phyloP scores from a whole-genome alignment of 2,329 filamentous ascomycete species.

The Elsinoe arachidis region DNA sequence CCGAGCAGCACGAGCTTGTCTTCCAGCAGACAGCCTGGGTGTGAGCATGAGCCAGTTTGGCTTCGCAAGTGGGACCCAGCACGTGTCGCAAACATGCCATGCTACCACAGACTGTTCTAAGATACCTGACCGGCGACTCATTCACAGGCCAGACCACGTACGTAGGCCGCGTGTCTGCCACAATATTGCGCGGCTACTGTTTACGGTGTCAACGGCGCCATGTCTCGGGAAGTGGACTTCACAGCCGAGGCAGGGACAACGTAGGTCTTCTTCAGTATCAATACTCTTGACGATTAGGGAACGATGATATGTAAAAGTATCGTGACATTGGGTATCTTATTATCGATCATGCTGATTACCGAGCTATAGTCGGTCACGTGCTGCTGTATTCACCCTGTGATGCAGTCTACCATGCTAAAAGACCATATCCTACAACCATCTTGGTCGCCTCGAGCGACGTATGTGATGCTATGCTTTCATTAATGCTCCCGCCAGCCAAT shows the following conservation, averaged over 20 bases:
- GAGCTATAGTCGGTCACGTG: not conserved
- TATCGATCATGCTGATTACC: not conserved
- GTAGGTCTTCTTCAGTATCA: not conserved
- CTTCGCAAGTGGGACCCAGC: not conserved
- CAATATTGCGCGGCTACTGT: not conserved
- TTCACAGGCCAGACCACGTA: not conserved
- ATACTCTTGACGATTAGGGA: not conserved
- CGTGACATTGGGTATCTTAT: not conserved
- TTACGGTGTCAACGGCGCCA: not conserved
- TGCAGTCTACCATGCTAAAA: not conserved
- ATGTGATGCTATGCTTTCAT: not conserved
- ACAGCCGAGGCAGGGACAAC: not conserved
- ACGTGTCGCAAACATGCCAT: not conserved
- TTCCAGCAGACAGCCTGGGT: not conserved
- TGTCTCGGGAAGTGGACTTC: conserved; percentile 1
- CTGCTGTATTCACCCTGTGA: not conserved
- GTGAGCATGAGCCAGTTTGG: not conserved
- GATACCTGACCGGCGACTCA: too few species aligned
- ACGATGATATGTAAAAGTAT: not conserved
- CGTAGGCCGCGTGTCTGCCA: conserved; percentile 6
- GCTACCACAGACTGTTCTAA: not conserved
- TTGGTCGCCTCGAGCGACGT: too few species aligned
- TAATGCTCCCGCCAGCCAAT: not conserved
- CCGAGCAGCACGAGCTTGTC: too few species aligned
- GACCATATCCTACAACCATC: not conserved